These are phyloP conservation scores for Boletus reticuloceps DNA, from an alignment of 768 basidiomycete genomes.

Conservation along the genomic window DNA sequence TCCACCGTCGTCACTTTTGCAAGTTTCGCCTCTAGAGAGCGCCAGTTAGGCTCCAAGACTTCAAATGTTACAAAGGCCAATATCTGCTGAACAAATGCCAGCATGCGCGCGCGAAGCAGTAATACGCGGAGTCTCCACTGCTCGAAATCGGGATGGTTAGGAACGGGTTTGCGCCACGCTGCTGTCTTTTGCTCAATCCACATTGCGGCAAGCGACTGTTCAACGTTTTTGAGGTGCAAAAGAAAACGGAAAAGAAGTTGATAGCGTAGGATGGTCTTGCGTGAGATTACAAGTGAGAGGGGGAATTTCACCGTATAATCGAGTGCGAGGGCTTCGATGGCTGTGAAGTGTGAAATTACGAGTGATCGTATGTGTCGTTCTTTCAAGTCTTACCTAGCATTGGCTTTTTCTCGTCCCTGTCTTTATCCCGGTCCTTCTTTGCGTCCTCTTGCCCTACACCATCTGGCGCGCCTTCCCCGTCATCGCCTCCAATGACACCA, in stretches of 20 bases:
- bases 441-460: constrained; percentile 44
- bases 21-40: constrained; percentile 77
- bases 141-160: constrained; percentile 65
- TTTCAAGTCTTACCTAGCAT: constrained; percentile 52
- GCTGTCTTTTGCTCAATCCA: constrained; percentile 92
- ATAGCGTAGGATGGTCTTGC: constrained; percentile 94
- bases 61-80: constrained; percentile 92
- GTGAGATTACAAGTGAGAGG: constrained; percentile 93
- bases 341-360: constrained; percentile 38
- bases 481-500: constrained; percentile 64
- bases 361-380: background rate
- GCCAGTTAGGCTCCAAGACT: constrained; percentile 96
- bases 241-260: constrained; percentile 97
- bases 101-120: constrained; percentile 84
- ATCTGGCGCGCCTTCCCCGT: constrained; percentile 49
- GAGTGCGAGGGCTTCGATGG: constrained; percentile 87
- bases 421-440: constrained; percentile 63
- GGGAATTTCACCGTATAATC: constrained; percentile 97
- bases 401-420: constrained; percentile 72
- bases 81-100: constrained; percentile 92
- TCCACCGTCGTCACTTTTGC: constrained; percentile 92
- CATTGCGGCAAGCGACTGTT: constrained; percentile 84
- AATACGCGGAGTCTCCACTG: constrained; percentile 87
- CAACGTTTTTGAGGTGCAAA: constrained; percentile 90
- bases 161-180: constrained; percentile 68